Conservation (phyloP, 2,329 filamentous ascomycete species). For the Mycosphaerella sp. region DNA sequence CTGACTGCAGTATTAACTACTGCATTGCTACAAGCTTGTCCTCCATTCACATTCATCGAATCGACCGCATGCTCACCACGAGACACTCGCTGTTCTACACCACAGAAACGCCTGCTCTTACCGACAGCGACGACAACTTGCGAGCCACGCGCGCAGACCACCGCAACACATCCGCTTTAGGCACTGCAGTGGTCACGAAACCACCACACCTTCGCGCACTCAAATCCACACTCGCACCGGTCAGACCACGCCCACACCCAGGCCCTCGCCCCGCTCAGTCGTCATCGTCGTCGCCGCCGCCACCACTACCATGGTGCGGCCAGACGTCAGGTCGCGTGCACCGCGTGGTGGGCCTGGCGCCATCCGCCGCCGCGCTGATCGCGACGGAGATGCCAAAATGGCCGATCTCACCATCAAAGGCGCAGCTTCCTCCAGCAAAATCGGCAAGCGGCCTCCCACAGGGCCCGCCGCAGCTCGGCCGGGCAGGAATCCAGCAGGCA, state of each 20-base stretch:
- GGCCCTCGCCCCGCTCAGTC: neutral
- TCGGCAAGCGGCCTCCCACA: slow-evolving; percentile 26
- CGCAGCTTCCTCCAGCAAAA: slow-evolving; percentile 20
- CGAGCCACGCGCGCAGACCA: no score
- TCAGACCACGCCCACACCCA: neutral
- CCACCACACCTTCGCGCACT: no score
- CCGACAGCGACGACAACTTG: no score
- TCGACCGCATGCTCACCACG: no score
- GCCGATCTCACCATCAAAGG: slow-evolving; percentile 36
- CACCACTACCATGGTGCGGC: slow-evolving; percentile 10
- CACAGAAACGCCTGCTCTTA: no score
- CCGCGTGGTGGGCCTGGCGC: slow-evolving; percentile 2
- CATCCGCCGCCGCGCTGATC: slow-evolving; percentile 39
- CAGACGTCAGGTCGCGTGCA: slow-evolving; percentile 8
- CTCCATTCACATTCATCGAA: no score
- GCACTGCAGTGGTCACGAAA: no score
- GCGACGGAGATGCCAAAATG: slow-evolving; percentile 59
- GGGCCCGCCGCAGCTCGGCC: slow-evolving; percentile 18
- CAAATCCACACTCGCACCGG: no score
- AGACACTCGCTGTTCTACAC: no score
- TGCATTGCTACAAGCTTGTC: no score
- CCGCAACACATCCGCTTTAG: no score
- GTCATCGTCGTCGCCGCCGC: neutral
- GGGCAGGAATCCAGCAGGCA: slow-evolving; percentile 17
- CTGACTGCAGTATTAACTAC: no score